Evolutionary conservation across 495 filamentous ascomycete genomes (phyloP), one percentile per base, ranked within the genome.

Genomic region (Beverwykella pulmonaria): DNA sequence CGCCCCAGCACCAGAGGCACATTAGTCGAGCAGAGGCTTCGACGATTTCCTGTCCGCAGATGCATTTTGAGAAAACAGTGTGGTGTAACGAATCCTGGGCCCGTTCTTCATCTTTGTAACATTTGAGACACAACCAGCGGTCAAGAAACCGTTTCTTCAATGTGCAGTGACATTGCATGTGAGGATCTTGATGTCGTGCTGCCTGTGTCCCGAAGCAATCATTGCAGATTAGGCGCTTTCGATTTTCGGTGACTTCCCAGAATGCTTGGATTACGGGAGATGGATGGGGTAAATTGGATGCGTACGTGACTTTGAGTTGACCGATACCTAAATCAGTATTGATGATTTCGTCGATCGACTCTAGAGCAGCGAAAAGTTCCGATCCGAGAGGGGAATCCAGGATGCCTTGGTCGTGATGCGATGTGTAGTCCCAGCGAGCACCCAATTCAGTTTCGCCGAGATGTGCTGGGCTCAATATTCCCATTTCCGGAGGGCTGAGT

Each of bases 111-210:
- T n/a, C 52, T n/a, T 27, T 19, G 39, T 39, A 66, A 55, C 63
- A 66, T 29, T 32, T 15, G 10, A 66, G 26, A 46, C 63, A 66
- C 4, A 66, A 27, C 63, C 63, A 66, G 22, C 63, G 63, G 41
- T 66, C 63, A 6, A 66, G 48, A 25, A 66, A 66, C 1, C 23
- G 54, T 27, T 23, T 23, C 32, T 41, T 22, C 15, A 66, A 32
- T 14, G 63, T 59, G 39, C 63, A 66, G 29, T 41, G 15, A 47
- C 63, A 66, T 22, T 49, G 46, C 2, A 10, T 4, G 5, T 34
- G 46, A n/a, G 27, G 19, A n/a, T n/a, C 17, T 19, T 25, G 10
- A 36, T 52, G 26, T 0, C 5, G 9, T 23, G 4, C 27, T 3
- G 5, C 14, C 12, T 20, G 19, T 5, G 9, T 3, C 26, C 23